Evolutionary conservation across 441 rosid species (phyloP).

Genomic region (Croton setiger): DNA sequence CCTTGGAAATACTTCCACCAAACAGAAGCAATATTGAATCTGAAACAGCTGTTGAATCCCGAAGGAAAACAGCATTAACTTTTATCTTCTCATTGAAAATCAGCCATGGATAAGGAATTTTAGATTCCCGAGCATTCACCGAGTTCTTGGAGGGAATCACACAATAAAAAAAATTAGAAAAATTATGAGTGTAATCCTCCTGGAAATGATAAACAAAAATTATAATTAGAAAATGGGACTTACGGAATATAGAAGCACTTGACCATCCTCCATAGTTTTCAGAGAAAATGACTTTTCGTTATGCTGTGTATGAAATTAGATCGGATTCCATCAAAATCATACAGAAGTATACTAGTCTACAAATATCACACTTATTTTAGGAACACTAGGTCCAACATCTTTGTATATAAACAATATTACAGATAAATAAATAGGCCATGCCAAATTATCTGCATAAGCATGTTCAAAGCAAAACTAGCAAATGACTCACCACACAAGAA

Average conservation of each 20-base stretch:
- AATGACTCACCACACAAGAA: constrained; percentile 73
- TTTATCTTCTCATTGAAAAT: constrained; percentile 94
- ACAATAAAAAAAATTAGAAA: constrained; percentile 14
- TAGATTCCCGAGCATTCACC: constrained; percentile 69
- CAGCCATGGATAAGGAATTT: constrained; percentile 89
- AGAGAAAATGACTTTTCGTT: constrained; percentile 73
- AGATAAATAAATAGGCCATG: neutral
- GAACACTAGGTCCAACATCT: neutral
- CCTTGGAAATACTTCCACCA: constrained; percentile 77
- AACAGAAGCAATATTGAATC: constrained; percentile 85
- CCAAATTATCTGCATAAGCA: neutral
- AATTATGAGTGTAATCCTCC: constrained; percentile 9
- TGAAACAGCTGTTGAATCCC: constrained; percentile 91
- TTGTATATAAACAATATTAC: neutral
- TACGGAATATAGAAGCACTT: constrained; percentile 77
- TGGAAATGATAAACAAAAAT: constrained; percentile 2
- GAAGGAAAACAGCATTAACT: constrained; percentile 85
- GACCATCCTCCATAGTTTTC: constrained; percentile 96
- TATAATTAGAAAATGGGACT: constrained; percentile 25
- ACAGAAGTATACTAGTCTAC: neutral
- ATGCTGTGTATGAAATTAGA: constrained; percentile 39
- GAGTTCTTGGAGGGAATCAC: constrained; percentile 54
- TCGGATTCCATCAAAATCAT: constrained; percentile 18
- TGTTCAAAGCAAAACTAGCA: constrained; percentile 13
- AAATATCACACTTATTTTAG: neutral